Base-by-base conservation (phyloP, 305 asterid genomes). In the Coffea humblotiana region DNA sequence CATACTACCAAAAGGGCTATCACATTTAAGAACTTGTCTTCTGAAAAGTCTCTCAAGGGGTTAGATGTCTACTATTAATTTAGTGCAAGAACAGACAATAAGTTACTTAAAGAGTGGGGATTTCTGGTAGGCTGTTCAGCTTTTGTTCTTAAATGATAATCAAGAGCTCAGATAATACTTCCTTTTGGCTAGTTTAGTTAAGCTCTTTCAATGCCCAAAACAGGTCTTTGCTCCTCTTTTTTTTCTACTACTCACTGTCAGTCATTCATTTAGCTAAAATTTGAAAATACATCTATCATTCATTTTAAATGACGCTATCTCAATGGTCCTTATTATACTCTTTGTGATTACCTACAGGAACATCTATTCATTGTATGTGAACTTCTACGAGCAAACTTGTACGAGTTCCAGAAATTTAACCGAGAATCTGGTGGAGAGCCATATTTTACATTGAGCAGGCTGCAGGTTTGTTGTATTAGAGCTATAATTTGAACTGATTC, bases 361-460 rank as follows among this genome's bases (percentile, higher is more conserved):
- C 99, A 96, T 85, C 87, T 96, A 27, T 90, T 96, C 77, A 96
- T 96, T 64, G 98, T 96, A n/a, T 89, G 97, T 43, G 99, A 96
- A 84, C 99, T 96, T 83, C 92, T 96, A 75, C 91, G 91, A 82
- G 98, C 98, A 76, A 93, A 96, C 82, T 87, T 94, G 83, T 96
- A 96, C 64, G 99, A 94, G 83, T 93, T 94, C 84, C 98, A 93
- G 85, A 96, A 94, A 83, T 92, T 84, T 88, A 96, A 88, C 82
- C 91, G 79, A 80, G 97, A 92, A 88, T 94, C 97, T 65, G 92
- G 90, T 63, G 90, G 89, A 6, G 97, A 92, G 83, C 93, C 88
- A 45, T 94, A 92, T 84, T 94, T 92, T 78, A 91, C 97, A 79
- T 75, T 91, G 87, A 88, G 80, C 68, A 87, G 95, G 82, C 92